Percentiles rank a stretch among this genome's conserved stretches.
Evolutionary conservation across 2,329 filamentous ascomycete genomes (phyloP).

Genomic region (Aspergillus udagawae): DNA sequence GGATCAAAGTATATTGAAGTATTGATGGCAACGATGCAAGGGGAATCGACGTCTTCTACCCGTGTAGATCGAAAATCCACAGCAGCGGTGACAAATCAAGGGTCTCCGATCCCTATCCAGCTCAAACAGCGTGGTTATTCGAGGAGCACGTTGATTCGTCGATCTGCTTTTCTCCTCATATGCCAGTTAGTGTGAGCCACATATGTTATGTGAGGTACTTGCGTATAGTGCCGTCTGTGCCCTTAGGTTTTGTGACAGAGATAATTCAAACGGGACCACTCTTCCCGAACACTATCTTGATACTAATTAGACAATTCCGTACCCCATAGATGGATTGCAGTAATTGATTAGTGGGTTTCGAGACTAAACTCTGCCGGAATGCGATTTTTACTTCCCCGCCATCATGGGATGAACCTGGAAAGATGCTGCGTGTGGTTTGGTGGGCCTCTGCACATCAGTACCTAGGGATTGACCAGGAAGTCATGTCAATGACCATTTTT

Average conservation of each 20-base stretch:
- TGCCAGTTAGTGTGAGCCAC: neutral
- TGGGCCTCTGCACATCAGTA: neutral
- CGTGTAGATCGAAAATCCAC: conserved; percentile 29
- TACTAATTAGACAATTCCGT: neutral
- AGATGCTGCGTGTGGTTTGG: neutral
- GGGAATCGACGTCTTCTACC: conserved; percentile 27
- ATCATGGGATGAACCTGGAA: conserved; percentile 1
- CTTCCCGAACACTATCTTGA: neutral
- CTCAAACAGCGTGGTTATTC: conserved; percentile 10
- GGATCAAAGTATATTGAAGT: conserved; percentile 16
- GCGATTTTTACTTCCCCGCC: conserved; percentile 18
- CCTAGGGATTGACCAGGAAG: neutral
- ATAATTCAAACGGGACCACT: conserved; percentile 1
- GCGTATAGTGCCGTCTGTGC: conserved; percentile 16
- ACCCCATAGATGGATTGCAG: neutral
- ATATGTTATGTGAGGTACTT: neutral
- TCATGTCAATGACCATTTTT: neutral
- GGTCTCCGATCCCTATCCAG: conserved; percentile 17
- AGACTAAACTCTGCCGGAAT: conserved; percentile 19
- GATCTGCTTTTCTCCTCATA: conserved; percentile 20
- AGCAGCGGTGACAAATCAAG: conserved; percentile 35
- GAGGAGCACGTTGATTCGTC: conserved; percentile 25
- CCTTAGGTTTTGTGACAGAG: conserved; percentile 32
- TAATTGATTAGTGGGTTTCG: conserved; percentile 10
- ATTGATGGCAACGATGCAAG: conserved; percentile 33